Percentiles rank a stretch among this genome's conserved stretches.
Evolutionary conservation across 2,329 filamentous ascomycete genomes (phyloP).

Genomic region (Botrytis byssoidea): DNA sequence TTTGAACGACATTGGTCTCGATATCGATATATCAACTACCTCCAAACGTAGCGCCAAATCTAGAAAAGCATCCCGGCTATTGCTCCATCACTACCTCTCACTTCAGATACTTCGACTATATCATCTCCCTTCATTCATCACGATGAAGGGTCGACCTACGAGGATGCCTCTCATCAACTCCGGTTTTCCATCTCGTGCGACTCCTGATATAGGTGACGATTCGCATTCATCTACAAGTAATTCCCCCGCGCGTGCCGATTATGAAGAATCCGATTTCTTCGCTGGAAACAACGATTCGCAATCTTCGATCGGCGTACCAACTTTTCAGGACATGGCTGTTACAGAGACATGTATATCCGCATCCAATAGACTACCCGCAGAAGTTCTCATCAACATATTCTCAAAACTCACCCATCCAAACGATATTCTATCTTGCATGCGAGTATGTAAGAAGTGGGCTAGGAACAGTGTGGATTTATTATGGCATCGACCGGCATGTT

Average conservation of each 20-base stretch:
- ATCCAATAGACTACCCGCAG: constrained; percentile 82
- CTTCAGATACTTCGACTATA: neutral
- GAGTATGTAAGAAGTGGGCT: constrained; percentile 93
- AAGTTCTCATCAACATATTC: constrained; percentile 93
- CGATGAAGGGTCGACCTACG: constrained; percentile 33
- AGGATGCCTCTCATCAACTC: constrained; percentile 32
- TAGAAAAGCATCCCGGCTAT: neutral
- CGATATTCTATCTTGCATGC: constrained; percentile 84
- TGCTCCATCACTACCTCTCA: neutral
- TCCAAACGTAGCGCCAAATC: neutral
- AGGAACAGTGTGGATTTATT: constrained; percentile 87
- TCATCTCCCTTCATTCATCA: constrained; percentile 9
- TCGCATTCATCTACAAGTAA: constrained; percentile 57
- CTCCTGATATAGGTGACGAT: constrained; percentile 37
- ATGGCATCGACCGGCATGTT: constrained; percentile 92
- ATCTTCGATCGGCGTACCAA: constrained; percentile 82
- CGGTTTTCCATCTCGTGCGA: constrained; percentile 31
- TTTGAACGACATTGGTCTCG: constrained; percentile 2
- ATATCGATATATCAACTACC: neutral
- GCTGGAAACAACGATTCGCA: constrained; percentile 86
- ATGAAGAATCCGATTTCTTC: constrained; percentile 93
- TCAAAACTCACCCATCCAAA: constrained; percentile 71
- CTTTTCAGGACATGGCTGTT: constrained; percentile 71
- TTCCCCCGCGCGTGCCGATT: constrained; percentile 72
- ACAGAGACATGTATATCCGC: constrained; percentile 70